Evolutionary conservation across 1,139 yeast species (phyloP).

Genomic region (Yamadazyma songkhlaensis): DNA sequence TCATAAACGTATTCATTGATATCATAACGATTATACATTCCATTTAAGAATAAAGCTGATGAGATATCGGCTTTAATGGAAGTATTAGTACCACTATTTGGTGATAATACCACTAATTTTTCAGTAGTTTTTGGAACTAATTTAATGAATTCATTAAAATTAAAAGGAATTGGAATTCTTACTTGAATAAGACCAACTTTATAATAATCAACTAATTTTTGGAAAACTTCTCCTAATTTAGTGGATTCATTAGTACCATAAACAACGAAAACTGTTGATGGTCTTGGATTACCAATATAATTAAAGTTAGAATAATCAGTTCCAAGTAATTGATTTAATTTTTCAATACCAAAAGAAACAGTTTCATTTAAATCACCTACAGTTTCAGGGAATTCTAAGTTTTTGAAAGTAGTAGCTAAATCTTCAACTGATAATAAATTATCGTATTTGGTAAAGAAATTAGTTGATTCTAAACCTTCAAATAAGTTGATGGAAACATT

Average conservation of each 20-base stretch:
- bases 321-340: constrained; percentile 58
- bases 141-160: constrained; percentile 54
- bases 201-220: constrained; percentile 25
- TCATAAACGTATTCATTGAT: constrained; percentile 54
- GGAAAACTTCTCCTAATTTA: constrained; percentile 47
- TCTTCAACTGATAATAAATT: constrained; percentile 46
- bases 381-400: constrained; percentile 14
- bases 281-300: constrained; percentile 58
- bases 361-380: constrained; percentile 36
- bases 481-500: constrained; percentile 67
- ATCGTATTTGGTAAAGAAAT: constrained; percentile 50
- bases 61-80: constrained; percentile 67
- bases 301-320: constrained; percentile 66
- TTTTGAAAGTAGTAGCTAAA: constrained; percentile 40
- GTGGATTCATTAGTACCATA: constrained; percentile 72
- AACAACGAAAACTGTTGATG: constrained; percentile 72
- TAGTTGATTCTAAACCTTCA: constrained; percentile 73
- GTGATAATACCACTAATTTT: constrained; percentile 58
- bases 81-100: constrained; percentile 28
- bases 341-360: constrained; percentile 37
- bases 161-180: constrained; percentile 79
- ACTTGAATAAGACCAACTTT: constrained; percentile 66
- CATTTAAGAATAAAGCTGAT: constrained; percentile 63
- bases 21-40: constrained; percentile 35
- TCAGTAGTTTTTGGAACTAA: constrained; percentile 58